These are phyloP conservation scores for Nicotiana paniculata DNA, from an alignment of 257 asterid genomes.

Conservation along the genomic window DNA sequence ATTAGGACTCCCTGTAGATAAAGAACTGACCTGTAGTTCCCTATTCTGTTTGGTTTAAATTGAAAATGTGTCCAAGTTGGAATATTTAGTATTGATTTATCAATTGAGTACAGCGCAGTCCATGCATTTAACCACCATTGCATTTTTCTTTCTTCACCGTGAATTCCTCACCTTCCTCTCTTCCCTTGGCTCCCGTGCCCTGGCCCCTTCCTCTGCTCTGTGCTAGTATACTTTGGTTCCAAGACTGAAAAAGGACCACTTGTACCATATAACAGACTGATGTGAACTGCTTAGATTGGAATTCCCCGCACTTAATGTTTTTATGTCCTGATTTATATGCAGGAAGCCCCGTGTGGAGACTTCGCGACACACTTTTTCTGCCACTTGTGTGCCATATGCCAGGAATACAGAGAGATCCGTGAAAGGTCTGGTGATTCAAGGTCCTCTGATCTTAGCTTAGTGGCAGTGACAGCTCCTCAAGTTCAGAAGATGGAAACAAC, in stretches of 20 bases:
- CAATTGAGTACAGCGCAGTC: not conserved
- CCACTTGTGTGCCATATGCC: slow-evolving; percentile 87
- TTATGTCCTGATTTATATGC: slow-evolving; percentile 9
- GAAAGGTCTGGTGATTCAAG: slow-evolving; percentile 51
- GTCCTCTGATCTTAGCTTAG: slow-evolving; percentile 31
- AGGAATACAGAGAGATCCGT: slow-evolving; percentile 85
- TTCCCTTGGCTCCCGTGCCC: not conserved
- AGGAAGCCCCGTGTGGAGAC: slow-evolving; percentile 98
- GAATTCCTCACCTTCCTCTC: not conserved
- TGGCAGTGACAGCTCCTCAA: slow-evolving; percentile 62
- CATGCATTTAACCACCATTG: not conserved
- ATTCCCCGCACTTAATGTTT: not conserved
- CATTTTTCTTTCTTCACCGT: not conserved
- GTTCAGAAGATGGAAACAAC: slow-evolving; percentile 70
- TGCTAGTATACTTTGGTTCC: not conserved
- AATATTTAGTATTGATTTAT: not conserved
- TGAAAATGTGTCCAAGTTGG: not conserved
- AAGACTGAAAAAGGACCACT: not conserved
- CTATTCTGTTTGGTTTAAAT: not conserved
- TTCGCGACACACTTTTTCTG: slow-evolving; percentile 75
- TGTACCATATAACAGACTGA: not conserved
- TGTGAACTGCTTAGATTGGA: not conserved
- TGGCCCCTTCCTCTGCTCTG: not conserved
- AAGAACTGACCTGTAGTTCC: not conserved
- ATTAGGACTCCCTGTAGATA: not conserved